phyloP scores from a whole-genome alignment of 2,329 filamentous ascomycete genomes.

The Ophiocordyceps australis region DNA sequence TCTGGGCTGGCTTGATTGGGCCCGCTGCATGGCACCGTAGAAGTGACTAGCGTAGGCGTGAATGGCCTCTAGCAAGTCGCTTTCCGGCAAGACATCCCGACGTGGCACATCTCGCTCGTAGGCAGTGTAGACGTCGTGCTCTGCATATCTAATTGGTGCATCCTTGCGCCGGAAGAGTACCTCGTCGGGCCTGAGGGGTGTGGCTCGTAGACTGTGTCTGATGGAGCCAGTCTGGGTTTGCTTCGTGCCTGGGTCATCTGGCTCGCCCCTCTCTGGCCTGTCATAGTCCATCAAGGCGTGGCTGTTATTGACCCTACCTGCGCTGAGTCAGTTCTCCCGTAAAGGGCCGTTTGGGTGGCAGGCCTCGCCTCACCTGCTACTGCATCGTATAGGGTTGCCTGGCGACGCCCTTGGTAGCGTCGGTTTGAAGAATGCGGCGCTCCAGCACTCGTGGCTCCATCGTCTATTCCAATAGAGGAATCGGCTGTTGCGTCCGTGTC shows the following conservation, averaged over 20 bases:
- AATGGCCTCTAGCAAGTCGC: slow-evolving; percentile 49
- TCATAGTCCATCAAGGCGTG: slow-evolving; percentile 6
- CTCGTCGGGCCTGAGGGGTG: slow-evolving; percentile 44
- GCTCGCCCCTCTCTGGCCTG: background rate
- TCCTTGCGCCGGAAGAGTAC: slow-evolving; percentile 47
- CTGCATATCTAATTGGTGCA: slow-evolving; percentile 49
- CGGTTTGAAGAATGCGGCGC: too few relatives aligned
- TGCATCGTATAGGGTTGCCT: slow-evolving; percentile 51
- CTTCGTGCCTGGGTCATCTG: background rate
- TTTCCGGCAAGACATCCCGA: slow-evolving; percentile 39
- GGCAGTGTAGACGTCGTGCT: slow-evolving; percentile 54
- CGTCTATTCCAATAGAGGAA: too few relatives aligned
- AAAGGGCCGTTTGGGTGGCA: too few relatives aligned
- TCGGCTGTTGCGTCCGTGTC: too few relatives aligned
- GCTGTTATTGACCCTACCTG: slow-evolving; percentile 12
- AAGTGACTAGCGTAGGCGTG: slow-evolving; percentile 52
- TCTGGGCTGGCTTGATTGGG: slow-evolving; percentile 1
- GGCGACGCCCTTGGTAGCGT: slow-evolving; percentile 12
- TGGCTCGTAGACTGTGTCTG: slow-evolving; percentile 9
- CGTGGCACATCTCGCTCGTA: slow-evolving; percentile 35
- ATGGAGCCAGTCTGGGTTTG: slow-evolving; percentile 2
- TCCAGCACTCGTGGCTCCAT: too few relatives aligned
- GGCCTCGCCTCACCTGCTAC: slow-evolving; percentile 37
- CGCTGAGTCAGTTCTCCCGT: slow-evolving; percentile 9
- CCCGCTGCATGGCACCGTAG: slow-evolving; percentile 29